Evolutionary conservation across 2,329 filamentous ascomycete genomes (phyloP).

Genomic region (Nannizziopsis barbatae): DNA sequence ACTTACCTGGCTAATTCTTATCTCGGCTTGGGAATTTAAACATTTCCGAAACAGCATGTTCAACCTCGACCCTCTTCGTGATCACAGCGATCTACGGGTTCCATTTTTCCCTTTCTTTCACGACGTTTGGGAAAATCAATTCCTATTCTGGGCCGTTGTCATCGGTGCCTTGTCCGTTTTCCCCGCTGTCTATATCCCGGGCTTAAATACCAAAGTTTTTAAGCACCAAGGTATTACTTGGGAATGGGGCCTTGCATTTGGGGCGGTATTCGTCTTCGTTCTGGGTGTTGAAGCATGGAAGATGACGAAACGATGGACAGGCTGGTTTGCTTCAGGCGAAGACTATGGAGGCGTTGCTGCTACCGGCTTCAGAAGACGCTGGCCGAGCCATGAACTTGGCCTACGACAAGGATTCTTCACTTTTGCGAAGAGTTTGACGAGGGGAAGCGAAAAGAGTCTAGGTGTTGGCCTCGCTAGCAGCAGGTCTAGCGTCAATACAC

Average conservation of each 20-base stretch:
- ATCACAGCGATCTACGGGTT: slow-evolving; percentile 18
- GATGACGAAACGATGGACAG: slow-evolving; percentile 41
- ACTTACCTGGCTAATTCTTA: slow-evolving; percentile 46
- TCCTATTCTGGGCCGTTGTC: slow-evolving; percentile 41
- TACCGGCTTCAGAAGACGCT: slow-evolving; percentile 18
- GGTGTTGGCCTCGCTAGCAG: slow-evolving; percentile 10
- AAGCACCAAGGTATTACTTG: slow-evolving; percentile 50
- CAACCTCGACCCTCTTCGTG: slow-evolving; percentile 35
- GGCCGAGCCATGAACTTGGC: slow-evolving; percentile 19
- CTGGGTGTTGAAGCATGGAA: slow-evolving; percentile 50
- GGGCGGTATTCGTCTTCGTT: slow-evolving; percentile 46
- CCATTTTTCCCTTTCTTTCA: slow-evolving; percentile 30
- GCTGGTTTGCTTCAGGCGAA: slow-evolving; percentile 24
- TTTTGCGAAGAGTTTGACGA: slow-evolving; percentile 23
- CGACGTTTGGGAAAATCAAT: slow-evolving; percentile 38
- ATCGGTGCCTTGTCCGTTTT: slow-evolving; percentile 42
- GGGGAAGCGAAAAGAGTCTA: slow-evolving; percentile 20
- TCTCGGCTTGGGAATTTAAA: slow-evolving; percentile 48
- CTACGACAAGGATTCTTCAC: slow-evolving; percentile 27
- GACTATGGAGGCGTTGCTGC: slow-evolving; percentile 19
- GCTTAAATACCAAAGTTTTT: slow-evolving; percentile 49
- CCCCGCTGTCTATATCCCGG: slow-evolving; percentile 48
- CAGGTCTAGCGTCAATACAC: slow-evolving; percentile 11
- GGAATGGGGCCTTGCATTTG: slow-evolving; percentile 53
- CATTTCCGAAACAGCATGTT: slow-evolving; percentile 46